Evolutionary conservation across 228 moss, liverwort and hornwort genomes (phyloP), one percentile per base, ranked within the genome.

Genomic region (Sphagnum magellanicum): DNA sequence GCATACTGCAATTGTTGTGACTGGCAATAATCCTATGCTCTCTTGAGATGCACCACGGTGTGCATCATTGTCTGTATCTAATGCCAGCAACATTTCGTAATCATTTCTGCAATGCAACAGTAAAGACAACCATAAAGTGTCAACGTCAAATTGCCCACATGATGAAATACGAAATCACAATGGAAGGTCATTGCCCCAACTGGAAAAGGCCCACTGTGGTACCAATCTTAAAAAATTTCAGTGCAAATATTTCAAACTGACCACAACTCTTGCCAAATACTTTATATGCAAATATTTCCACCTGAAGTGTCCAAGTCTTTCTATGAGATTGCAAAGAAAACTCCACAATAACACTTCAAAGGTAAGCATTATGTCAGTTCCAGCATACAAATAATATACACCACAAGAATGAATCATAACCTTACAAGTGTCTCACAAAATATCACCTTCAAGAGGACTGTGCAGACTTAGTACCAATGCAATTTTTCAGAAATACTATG

Each of bases 71-170:
- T 91, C 89, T 59, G 81, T 78, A 48, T 91, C 91, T 67, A 91
- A 74, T 14, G 89, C 91, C 74, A 91, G 80, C 71, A 91, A 74
- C 91, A 91, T 87, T 75, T 91, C 91, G 73, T 91, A 91, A 74
- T 91, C 91, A 59, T 87, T 91, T 82, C 91, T 91, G 83, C 60
- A 67, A 65, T 66, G n/a, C 51, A 16, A 52, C 52, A 67, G 53
- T 5, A 13, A 67, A 49, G n/a, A 14, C 16, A 7, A n/a, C 32
- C 11, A 67, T 12, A 17, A 51, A 6, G 50, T 3, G 32, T 32
- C 32, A 32, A 32, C 1, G 3, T 32, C 32, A 32, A 32, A 32
- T 32, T 32, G 32, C 32, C 32, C 32, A 32, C 32, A 32, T 32
- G 32, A 32, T 32, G 32, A 32, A 32, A 32, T 3, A 32, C 32